A percentile compares a stretch with the other conserved stretches of the same genome.
Evolutionary conservation across 1,284 basidiomycete genomes (phyloP).

Genomic region (Albatrellus sp.): DNA sequence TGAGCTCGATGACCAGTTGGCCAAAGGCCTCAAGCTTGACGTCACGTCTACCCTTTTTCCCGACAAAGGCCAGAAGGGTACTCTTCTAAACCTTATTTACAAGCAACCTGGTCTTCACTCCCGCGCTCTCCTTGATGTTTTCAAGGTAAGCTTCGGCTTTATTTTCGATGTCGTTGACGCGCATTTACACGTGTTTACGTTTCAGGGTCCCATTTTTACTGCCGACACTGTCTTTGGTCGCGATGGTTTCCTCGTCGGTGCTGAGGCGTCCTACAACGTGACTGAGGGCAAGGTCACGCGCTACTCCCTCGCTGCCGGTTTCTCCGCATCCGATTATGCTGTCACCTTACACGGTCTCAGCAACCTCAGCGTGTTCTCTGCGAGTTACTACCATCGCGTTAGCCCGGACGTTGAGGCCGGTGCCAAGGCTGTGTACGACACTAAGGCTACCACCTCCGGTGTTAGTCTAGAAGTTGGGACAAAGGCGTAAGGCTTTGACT

Average conservation of each 20-base stretch:
- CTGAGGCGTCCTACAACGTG: slow-evolving; percentile 94
- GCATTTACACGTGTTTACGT: neutral
- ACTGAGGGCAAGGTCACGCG: slow-evolving; percentile 85
- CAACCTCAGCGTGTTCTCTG: slow-evolving; percentile 90
- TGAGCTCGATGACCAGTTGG: slow-evolving; percentile 97
- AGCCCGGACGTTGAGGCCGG: slow-evolving; percentile 92
- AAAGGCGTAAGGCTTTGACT: slow-evolving; percentile 60
- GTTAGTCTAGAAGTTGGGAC: slow-evolving; percentile 53
- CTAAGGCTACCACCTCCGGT: slow-evolving; percentile 2
- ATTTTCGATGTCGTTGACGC: slow-evolving; percentile 6
- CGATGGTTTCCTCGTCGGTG: slow-evolving; percentile 95
- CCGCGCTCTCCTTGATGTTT: slow-evolving; percentile 84
- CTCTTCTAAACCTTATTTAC: slow-evolving; percentile 78
- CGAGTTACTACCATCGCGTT: slow-evolving; percentile 98
- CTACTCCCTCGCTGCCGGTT: slow-evolving; percentile 89
- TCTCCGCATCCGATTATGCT: slow-evolving; percentile 94
- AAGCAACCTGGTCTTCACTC: slow-evolving; percentile 96
- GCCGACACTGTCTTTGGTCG: slow-evolving; percentile 92
- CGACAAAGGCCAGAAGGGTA: slow-evolving; percentile 75
- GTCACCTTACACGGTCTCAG: slow-evolving; percentile 91
- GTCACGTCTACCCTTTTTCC: slow-evolving; percentile 79
- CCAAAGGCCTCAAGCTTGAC: slow-evolving; percentile 96
- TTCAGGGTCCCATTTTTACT: slow-evolving; percentile 90
- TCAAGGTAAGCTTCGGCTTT: slow-evolving; percentile 58
- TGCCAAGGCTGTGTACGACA: slow-evolving; percentile 92